Evolutionary conservation across 148 eudicot genomes (phyloP), one percentile per base, ranked within the genome.

Genomic region (Drosera capensis): DNA sequence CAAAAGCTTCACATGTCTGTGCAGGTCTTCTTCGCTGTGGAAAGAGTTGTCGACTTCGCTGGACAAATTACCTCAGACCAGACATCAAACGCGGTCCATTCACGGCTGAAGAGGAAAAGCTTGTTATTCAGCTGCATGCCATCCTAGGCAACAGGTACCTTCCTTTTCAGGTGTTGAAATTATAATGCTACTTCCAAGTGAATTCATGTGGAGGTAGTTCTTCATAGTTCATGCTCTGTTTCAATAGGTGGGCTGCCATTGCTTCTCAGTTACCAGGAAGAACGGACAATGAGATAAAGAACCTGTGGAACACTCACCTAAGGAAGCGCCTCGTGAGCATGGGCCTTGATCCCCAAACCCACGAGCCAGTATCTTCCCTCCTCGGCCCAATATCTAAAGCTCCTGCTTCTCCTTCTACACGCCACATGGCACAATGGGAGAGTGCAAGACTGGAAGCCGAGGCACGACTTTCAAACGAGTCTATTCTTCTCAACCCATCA

Each of bases 371-470:
- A 20, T 38, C 73, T 12, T 36, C 56, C 16, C 37, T 58, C 25
- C 5, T 20, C n/a, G 74, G 76, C 0, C 51, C 49, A 8, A 38
- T 58, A n/a, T 35, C 40, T 16, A 61, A 59, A 9, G 67, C 62
- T 5, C 71, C 85, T 0, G 47, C 73, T 0, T 75, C 95, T 1
- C 75, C 83, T 13, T 81, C 90, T 7, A 72, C 94, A 0, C 88
- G 95, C 41, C 99, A 92, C 72, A 81, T 74, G 99, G 90, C 95
- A 11, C 99, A 92, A 30, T 92, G 99, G 95, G 99, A 92, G 72
- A 74, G 78, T 13, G 99, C 99, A 0, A 70, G 99, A 70, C 83
- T 92, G 4, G 95, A 92, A 63, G 99, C 99, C 16, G 99, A 92
- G 62, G 85, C 95, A 0, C 90, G 99, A 8, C 94, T 81, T 29